phyloP scores from a whole-genome alignment of 495 filamentous ascomycete genomes.

The Alectoria sarmentosa region DNA sequence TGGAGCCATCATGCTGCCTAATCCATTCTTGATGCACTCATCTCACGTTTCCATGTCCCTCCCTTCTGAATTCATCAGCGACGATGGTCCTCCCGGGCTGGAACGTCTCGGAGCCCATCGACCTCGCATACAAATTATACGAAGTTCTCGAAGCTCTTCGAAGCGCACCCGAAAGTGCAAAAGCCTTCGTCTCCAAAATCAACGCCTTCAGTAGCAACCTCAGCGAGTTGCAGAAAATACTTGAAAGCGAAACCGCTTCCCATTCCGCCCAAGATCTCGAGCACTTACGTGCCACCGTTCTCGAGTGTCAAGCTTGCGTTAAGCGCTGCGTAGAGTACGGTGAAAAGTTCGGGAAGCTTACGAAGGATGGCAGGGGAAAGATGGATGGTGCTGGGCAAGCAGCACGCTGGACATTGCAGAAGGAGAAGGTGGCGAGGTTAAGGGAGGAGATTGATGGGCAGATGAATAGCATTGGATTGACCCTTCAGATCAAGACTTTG shows the following conservation, averaged over 20 bases:
- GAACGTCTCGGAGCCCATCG: slow-evolving; percentile 23
- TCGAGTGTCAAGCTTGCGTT: slow-evolving; percentile 14
- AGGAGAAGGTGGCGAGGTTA: slow-evolving; percentile 10
- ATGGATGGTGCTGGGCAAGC: slow-evolving; percentile 13
- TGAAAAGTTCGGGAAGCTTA: slow-evolving; percentile 12
- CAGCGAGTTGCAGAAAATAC: slow-evolving; percentile 10
- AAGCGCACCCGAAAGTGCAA: slow-evolving; percentile 20
- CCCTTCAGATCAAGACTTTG: slow-evolving; percentile 9
- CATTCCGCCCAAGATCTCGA: slow-evolving; percentile 11
- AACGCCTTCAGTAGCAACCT: slow-evolving; percentile 13
- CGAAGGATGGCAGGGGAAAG: slow-evolving; percentile 11
- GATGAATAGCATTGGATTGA: slow-evolving; percentile 5
- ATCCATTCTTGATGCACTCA: not conserved
- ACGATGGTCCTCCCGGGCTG: slow-evolving; percentile 21
- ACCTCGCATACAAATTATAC: slow-evolving; percentile 18
- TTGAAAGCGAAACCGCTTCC: not conserved
- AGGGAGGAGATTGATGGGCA: slow-evolving; percentile 12
- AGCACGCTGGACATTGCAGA: slow-evolving; percentile 9
- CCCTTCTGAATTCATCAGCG: not conserved
- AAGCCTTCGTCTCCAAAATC: slow-evolving; percentile 18
- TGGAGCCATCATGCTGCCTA: not conserved
- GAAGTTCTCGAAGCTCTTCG: slow-evolving; percentile 10
- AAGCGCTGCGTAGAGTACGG: slow-evolving; percentile 19
- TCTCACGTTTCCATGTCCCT: not conserved
- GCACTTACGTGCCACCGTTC: slow-evolving; percentile 6